These are phyloP conservation scores for Phlebiopsis flavidoalba DNA, from an alignment of 768 basidiomycete genomes.

Conservation along the genomic window DNA sequence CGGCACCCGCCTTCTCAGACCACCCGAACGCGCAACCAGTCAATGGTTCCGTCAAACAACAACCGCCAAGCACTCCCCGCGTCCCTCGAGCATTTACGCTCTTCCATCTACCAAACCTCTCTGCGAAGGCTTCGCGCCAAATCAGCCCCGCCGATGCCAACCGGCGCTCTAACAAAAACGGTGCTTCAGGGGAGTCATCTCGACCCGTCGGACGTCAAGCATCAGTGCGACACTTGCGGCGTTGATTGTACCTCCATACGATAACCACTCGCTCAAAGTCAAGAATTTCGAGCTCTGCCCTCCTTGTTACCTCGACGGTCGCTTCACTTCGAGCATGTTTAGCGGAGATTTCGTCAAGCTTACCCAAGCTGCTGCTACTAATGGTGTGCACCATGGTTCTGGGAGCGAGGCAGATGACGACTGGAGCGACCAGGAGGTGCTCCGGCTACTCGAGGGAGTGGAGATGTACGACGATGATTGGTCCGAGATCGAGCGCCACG, in stretches of 20 bases:
- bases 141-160: slow-evolving; percentile 66
- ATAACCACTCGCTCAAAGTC: slow-evolving; percentile 90
- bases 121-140: slow-evolving; percentile 74
- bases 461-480: slow-evolving; percentile 99
- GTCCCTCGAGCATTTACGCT: slow-evolving; percentile 83
- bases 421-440: slow-evolving; percentile 89
- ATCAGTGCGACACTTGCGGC: slow-evolving; percentile 91
- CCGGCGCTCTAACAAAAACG: slow-evolving; percentile 47
- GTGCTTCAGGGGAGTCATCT: slow-evolving; percentile 40
- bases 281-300: slow-evolving; percentile 89
- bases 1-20: slow-evolving; percentile 56
- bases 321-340: slow-evolving; percentile 95
- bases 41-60: slow-evolving; percentile 43
- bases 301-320: slow-evolving; percentile 91
- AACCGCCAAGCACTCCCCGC: slow-evolving; percentile 45
- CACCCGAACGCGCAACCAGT: slow-evolving; percentile 36
- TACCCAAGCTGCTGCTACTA: slow-evolving; percentile 32
- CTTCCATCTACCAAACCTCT: slow-evolving; percentile 70
- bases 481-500: slow-evolving; percentile 89
- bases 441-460: slow-evolving; percentile 89
- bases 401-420: slow-evolving; percentile 50
- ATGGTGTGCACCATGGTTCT: slow-evolving; percentile 30
- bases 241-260: slow-evolving; percentile 85
- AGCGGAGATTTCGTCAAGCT: slow-evolving; percentile 95
- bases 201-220: slow-evolving; percentile 40